phyloP scores from a whole-genome alignment of 768 basidiomycete genomes.

The Naganishia vaughanmartiniae region DNA sequence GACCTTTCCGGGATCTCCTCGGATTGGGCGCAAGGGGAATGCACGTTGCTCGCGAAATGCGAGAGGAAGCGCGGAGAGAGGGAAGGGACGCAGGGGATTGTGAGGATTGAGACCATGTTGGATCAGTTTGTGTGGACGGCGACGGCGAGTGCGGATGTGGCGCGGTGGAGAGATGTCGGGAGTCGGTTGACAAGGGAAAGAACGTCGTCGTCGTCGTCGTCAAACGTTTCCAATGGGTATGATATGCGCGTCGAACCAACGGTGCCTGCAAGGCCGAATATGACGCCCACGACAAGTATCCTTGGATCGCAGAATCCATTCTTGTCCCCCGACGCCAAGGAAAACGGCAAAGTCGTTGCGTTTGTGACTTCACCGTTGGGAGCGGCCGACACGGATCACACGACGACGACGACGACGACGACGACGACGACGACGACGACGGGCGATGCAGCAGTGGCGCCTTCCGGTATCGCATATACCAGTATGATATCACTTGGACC shows the following conservation, averaged over 20 bases:
- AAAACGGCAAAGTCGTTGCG: not conserved
- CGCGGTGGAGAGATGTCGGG: constrained; percentile 69
- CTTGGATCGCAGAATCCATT: constrained; percentile 18
- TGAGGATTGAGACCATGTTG: constrained; percentile 76
- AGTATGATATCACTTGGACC: constrained; percentile 8
- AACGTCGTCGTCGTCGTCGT: too few species aligned
- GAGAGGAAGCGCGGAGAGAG: constrained; percentile 42
- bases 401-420: too few species aligned
- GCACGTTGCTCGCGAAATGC: constrained; percentile 68
- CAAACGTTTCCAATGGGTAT: not conserved
- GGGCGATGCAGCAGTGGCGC: not conserved
- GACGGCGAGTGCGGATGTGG: constrained; percentile 73
- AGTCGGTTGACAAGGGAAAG: not conserved
- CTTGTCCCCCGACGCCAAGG: not conserved
- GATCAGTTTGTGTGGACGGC: constrained; percentile 88
- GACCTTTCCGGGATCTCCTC: constrained; percentile 73
- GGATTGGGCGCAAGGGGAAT: constrained; percentile 84
- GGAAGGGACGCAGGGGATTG: constrained; percentile 71
- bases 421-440: too few species aligned
- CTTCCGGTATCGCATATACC: not conserved
- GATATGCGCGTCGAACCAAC: too few species aligned
- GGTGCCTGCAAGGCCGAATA: too few species aligned
- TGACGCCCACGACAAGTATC: constrained; percentile 3
- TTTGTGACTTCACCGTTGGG: constrained; percentile 2
- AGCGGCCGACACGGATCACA: not conserved